Base-by-base conservation (phyloP, 805 yeast species). In the Suhomyces tanzawaensis region DNA sequence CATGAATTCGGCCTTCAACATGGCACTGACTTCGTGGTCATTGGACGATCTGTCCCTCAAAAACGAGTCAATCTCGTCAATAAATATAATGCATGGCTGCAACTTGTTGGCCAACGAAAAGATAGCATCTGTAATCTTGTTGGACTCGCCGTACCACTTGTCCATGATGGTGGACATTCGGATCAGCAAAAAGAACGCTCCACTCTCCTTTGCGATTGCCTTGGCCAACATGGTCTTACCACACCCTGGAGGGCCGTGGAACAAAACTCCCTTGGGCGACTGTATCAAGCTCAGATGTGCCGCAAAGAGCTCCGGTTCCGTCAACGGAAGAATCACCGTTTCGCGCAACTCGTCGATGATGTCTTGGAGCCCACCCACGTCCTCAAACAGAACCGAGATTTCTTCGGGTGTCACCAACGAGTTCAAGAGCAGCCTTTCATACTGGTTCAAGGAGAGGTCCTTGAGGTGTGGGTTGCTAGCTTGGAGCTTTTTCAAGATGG, bases 201-300 rank as follows among this genome's bases (percentile, higher is more conserved):
- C 88, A 48, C 95, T 82, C 59, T 90, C 96, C 39, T 79, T 76
- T 1, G 98, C 98, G 26, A 91, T 74, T 0, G 97, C 97, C 61
- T 90, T 91, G 7, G 97, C 98, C 50, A 91, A 69, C 96, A 91
- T 87, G 3, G 98, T 91, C 63, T 91, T 91, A 39, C 98, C 98
- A 60, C 97, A 91, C 0, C 98, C 98, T 0, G 98, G 98, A 3
- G 98, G 97, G 0, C 98, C 98, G 55, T 87, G 82, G 34, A 90
- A 71, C 24, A 91, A 65, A 3, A 91, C 97, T 28, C 99, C 99
- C 54, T 87, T 89, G 2, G 99, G 99, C 1, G 96, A 91, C 53
- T 85, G 87, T 18, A 91, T 67, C 37, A 91, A 69, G 15, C 64
- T 45, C 37, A 87, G 79, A 48, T 83, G 85, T 37, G 77, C 80